These are phyloP conservation scores for Trichocomaceae sp. DNA, from an alignment of 2,329 filamentous ascomycete genomes.

Conservation along the genomic window DNA sequence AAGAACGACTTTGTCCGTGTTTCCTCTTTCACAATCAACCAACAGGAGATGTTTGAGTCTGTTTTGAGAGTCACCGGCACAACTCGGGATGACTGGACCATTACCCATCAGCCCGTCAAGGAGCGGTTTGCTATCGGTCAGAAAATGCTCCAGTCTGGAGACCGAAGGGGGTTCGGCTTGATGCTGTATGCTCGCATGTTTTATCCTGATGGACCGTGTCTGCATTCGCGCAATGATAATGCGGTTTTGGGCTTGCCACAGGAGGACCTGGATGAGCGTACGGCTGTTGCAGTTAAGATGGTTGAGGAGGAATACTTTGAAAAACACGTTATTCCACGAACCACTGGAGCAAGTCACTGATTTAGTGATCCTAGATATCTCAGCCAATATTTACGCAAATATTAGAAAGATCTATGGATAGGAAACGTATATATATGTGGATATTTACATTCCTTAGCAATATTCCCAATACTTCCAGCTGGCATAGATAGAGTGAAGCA, in stretches of 20 bases:
- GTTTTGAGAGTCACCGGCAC: slow-evolving; percentile 53
- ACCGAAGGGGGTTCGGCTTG: slow-evolving; percentile 43
- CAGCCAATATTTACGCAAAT: not conserved
- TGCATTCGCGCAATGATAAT: slow-evolving; percentile 4
- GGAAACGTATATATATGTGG: not conserved
- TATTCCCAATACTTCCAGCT: not conserved
- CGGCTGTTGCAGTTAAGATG: slow-evolving; percentile 9
- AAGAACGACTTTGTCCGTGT: slow-evolving; percentile 48
- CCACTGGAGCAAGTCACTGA: not conserved
- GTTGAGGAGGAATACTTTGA: slow-evolving; percentile 9
- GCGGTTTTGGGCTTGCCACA: slow-evolving; percentile 4
- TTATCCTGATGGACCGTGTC: slow-evolving; percentile 36
- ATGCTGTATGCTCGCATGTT: slow-evolving; percentile 54
- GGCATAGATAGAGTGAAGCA: not conserved
- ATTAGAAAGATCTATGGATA: no score
- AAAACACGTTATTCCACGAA: slow-evolving; percentile 4
- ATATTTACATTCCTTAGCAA: not conserved
- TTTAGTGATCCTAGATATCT: no score
- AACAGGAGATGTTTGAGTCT: slow-evolving; percentile 60
- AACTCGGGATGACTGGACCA: slow-evolving; percentile 54
- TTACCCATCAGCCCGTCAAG: slow-evolving; percentile 43
- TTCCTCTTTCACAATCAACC: slow-evolving; percentile 52
- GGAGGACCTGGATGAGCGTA: slow-evolving; percentile 12
- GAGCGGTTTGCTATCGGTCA: slow-evolving; percentile 47
- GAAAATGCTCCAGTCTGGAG: slow-evolving; percentile 37